These are phyloP conservation scores for Macrocybe gigantea DNA, from an alignment of 768 basidiomycete genomes.

Conservation along the genomic window DNA sequence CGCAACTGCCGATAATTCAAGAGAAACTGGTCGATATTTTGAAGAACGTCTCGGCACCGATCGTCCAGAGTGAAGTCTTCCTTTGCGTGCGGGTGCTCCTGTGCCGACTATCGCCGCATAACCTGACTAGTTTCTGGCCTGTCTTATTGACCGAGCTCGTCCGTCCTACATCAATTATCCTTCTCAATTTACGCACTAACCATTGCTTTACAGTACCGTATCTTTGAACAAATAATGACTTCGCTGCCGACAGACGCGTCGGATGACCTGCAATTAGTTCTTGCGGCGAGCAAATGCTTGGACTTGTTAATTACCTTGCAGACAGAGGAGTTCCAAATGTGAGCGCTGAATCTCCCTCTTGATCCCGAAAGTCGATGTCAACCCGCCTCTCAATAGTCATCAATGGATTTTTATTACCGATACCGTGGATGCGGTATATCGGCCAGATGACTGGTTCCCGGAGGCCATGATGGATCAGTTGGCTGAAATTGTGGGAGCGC, in stretches of 20 bases:
- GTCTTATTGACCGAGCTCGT: constrained; percentile 91
- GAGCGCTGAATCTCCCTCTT: constrained; percentile 8
- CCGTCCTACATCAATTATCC: constrained; percentile 14
- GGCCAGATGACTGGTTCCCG: constrained; percentile 76
- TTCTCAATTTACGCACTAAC: not conserved
- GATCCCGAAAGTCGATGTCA: not conserved
- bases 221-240: constrained; percentile 78
- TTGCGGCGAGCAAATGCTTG: constrained; percentile 90
- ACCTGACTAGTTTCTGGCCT: constrained; percentile 95
- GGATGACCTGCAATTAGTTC: constrained; percentile 75
- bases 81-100: constrained; percentile 88
- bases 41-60: constrained; percentile 69
- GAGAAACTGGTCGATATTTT: constrained; percentile 95
- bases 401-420: constrained; percentile 99
- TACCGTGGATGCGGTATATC: constrained; percentile 91
- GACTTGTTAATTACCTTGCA: constrained; percentile 91
- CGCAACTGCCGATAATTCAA: constrained; percentile 88
- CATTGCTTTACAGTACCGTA: constrained; percentile 57
- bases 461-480: constrained; percentile 90
- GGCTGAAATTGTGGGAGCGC: constrained; percentile 71
- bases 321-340: constrained; percentile 99
- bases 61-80: constrained; percentile 93
- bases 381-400: constrained; percentile 43
- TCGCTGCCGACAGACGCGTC: constrained; percentile 74
- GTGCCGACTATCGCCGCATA: constrained; percentile 86